phyloP scores from a whole-genome alignment of 305 asterid genomes.

The Solanum hybrid region DNA sequence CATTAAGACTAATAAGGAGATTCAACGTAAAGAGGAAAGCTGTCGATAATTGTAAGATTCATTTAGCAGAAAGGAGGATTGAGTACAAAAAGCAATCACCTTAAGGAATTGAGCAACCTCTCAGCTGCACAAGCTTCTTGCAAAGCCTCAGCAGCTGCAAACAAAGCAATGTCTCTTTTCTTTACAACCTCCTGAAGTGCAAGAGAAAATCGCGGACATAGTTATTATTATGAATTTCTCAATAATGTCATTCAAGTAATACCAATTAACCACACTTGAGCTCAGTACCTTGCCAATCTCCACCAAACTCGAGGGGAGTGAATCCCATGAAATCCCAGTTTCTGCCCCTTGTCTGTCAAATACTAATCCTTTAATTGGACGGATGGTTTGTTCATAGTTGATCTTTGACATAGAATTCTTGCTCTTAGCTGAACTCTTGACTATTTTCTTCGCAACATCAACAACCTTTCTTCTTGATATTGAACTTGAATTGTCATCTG shows the following conservation, averaged over 20 bases:
- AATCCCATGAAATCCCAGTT: constrained; percentile 41
- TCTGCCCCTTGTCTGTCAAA: constrained; percentile 46
- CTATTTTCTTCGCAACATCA: constrained; percentile 20
- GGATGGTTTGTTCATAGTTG: constrained; percentile 13
- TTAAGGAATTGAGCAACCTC: constrained; percentile 61
- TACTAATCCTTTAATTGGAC: constrained; percentile 20
- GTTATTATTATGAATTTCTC: neutral
- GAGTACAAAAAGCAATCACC: constrained; percentile 21
- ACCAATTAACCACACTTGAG: neutral
- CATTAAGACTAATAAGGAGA: neutral
- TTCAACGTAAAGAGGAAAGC: neutral
- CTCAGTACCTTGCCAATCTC: constrained; percentile 60
- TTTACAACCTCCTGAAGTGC: constrained; percentile 40
- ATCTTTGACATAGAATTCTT: constrained; percentile 18
- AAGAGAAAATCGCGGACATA: constrained; percentile 1
- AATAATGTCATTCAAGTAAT: neutral
- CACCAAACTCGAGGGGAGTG: constrained; percentile 38
- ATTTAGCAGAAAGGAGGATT: neutral
- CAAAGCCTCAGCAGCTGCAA: constrained; percentile 64
- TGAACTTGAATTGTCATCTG: constrained; percentile 31
- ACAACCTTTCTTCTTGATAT: constrained; percentile 17
- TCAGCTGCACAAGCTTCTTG: constrained; percentile 81
- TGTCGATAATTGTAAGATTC: neutral
- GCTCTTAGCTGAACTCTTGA: constrained; percentile 20
- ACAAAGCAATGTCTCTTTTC: constrained; percentile 51